These are phyloP conservation scores for Striga hermonthica DNA, from an alignment of 305 asterid genomes.

Conservation along the genomic window DNA sequence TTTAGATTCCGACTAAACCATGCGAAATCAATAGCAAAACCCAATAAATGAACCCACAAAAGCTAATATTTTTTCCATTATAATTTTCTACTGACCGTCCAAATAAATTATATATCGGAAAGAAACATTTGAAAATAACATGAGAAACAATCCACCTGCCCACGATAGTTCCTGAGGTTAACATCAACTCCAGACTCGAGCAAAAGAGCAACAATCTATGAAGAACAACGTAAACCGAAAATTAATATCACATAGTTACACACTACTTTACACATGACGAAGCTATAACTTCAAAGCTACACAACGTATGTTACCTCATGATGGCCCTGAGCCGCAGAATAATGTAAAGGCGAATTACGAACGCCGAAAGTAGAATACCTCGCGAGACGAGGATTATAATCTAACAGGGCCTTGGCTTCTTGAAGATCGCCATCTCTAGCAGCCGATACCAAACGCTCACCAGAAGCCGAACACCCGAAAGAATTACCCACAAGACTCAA, in stretches of 20 bases:
- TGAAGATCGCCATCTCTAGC: conserved; percentile 93
- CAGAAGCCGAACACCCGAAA: conserved; percentile 88
- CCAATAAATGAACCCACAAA: not conserved
- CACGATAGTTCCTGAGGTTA: conserved; percentile 80
- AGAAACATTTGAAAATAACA: not conserved
- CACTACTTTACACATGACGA: not conserved
- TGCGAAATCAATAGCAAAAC: not conserved
- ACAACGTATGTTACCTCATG: conserved; percentile 48
- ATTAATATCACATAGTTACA: conserved; percentile 16
- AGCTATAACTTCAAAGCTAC: not conserved
- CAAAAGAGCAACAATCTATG: conserved; percentile 73
- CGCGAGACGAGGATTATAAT: conserved; percentile 79
- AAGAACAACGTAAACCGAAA: conserved; percentile 7
- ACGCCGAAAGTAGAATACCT: conserved; percentile 85
- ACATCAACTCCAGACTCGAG: conserved; percentile 82
- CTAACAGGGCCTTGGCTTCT: conserved; percentile 92
- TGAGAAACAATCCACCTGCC: conserved; percentile 53
- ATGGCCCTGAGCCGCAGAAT: conserved; percentile 91
- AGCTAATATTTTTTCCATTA: not conserved
- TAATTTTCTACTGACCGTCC: not conserved
- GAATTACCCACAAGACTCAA: conserved; percentile 83
- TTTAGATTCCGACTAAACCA: not conserved
- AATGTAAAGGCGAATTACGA: conserved; percentile 86
- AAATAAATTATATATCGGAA: not conserved
- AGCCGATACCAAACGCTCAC: conserved; percentile 82